These are phyloP conservation scores for Clarkia xantiana DNA, from an alignment of 345 rosid genomes.

Conservation along the genomic window DNA sequence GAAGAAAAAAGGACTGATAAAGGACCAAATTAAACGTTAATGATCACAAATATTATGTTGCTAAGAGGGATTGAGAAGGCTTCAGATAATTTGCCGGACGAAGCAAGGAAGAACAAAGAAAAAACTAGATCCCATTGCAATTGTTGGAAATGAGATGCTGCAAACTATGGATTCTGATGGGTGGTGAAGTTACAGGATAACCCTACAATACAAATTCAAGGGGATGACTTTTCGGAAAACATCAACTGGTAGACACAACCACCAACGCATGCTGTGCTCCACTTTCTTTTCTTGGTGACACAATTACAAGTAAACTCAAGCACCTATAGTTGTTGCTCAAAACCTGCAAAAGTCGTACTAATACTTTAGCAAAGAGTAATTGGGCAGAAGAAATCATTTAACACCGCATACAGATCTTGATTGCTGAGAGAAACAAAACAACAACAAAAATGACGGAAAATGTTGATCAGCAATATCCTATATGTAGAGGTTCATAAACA, in stretches of 20 bases:
- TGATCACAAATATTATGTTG: background rate
- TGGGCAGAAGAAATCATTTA: too few species aligned
- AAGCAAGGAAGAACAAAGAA: slow-evolving; percentile 13
- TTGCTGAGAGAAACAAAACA: too few species aligned
- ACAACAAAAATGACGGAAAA: too few species aligned
- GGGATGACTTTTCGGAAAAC: slow-evolving; percentile 39
- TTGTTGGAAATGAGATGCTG: background rate
- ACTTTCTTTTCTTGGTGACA: slow-evolving; percentile 3
- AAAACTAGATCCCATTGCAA: slow-evolving; percentile 33
- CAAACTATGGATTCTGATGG: slow-evolving; percentile 1
- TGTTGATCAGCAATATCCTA: too few species aligned
- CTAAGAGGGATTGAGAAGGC: background rate
- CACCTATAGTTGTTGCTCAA: background rate
- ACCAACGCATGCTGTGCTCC: slow-evolving; percentile 54
- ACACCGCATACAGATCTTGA: too few species aligned
- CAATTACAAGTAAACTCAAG: background rate
- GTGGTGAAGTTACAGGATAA: slow-evolving; percentile 44
- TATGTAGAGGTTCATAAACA: too few species aligned
- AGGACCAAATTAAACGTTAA: background rate
- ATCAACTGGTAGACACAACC: slow-evolving; percentile 42
- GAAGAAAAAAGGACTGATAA: background rate
- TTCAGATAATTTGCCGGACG: slow-evolving; percentile 29
- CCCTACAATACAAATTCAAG: slow-evolving; percentile 72
- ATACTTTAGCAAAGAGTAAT: background rate
- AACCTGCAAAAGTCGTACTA: background rate